A percentile compares a stretch with the other conserved stretches of the same genome.
Evolutionary conservation across 176 grass and related monocot species (phyloP).

Genomic region (Musa schizocarpa): DNA sequence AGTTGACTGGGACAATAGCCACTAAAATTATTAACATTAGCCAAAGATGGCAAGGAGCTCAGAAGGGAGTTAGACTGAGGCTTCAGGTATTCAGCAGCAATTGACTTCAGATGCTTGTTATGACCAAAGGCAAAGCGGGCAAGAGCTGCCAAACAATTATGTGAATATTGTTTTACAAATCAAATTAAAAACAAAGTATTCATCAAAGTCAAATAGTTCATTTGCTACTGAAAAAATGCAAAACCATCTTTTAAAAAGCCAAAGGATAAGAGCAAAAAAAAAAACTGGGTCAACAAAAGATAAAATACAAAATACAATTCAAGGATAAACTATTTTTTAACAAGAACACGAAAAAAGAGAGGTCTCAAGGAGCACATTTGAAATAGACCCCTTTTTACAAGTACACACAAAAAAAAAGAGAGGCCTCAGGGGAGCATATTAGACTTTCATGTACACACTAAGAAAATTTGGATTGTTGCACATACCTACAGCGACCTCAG

Average conservation of each 20-base stretch:
- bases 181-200: too few species aligned
- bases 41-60: constrained; percentile 66
- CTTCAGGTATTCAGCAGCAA: constrained; percentile 74
- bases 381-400: too few species aligned
- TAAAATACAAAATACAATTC: too few species aligned
- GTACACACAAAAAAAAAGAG: background rate
- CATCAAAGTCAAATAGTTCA: too few species aligned
- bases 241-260: too few species aligned
- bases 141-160: constrained; percentile 48
- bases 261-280: too few species aligned
- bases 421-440: background rate
- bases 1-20: constrained; percentile 33
- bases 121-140: constrained; percentile 77
- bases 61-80: constrained; percentile 69
- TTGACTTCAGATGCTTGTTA: constrained; percentile 80
- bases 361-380: too few species aligned
- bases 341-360: too few species aligned
- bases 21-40: constrained; percentile 56
- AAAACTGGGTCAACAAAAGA: too few species aligned
- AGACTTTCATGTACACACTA: background rate
- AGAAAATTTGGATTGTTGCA: background rate
- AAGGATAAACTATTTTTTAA: too few species aligned
- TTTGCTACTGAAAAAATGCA: too few species aligned
- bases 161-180: too few species aligned
- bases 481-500: constrained; percentile 85